phyloP scores from a whole-genome alignment of 441 rosid genomes.

The Melastoma candidum region DNA sequence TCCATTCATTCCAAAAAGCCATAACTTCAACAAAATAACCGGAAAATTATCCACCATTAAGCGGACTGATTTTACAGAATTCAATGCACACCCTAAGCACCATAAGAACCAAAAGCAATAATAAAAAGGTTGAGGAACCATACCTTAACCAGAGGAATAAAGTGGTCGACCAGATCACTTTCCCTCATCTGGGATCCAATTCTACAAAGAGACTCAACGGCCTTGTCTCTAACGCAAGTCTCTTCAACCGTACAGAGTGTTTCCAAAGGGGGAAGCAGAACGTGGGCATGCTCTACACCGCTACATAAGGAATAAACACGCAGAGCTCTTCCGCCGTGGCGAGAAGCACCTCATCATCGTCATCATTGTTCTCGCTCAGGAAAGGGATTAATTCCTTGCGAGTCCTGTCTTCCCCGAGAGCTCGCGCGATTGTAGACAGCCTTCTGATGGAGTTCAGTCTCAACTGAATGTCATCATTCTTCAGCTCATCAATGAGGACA shows the following conservation, averaged over 20 bases:
- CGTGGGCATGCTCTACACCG: constrained; percentile 76
- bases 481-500: constrained; percentile 81
- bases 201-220: constrained; percentile 74
- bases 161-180: constrained; percentile 58
- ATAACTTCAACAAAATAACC: no score
- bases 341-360: constrained; percentile 95
- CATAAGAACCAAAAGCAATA: not conserved
- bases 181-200: constrained; percentile 88
- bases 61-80: no score
- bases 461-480: constrained; percentile 90
- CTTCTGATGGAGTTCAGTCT: constrained; percentile 82
- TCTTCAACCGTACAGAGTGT: constrained; percentile 86
- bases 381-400: constrained; percentile 87
- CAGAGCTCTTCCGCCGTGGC: constrained; percentile 95
- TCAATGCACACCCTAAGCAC: no score
- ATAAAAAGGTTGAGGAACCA: not conserved
- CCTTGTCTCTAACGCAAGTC: constrained; percentile 84
- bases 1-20: no score
- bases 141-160: constrained; percentile 83
- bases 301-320: constrained; percentile 80
- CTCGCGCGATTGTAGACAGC: constrained; percentile 84
- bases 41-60: no score
- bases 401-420: constrained; percentile 90
- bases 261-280: constrained; percentile 73
- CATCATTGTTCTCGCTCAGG: constrained; percentile 84